Conservation (phyloP, 2,329 filamentous ascomycete species). For the Fusarium albidum region DNA sequence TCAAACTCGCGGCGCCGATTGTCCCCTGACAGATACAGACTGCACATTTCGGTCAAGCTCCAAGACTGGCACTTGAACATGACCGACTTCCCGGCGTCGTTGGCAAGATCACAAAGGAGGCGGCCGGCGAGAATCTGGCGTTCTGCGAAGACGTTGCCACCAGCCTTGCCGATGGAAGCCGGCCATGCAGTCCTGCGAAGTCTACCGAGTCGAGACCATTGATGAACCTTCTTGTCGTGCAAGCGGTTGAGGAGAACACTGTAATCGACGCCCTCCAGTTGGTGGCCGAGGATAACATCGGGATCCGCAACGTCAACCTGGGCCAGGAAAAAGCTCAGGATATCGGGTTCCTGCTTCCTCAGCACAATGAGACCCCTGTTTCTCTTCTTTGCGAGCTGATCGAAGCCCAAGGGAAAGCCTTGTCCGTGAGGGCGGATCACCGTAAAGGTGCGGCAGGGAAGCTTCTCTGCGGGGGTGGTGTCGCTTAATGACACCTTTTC, state of each 20-base stretch:
- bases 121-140: slow-evolving; percentile 88
- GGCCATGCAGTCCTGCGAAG: slow-evolving; percentile 88
- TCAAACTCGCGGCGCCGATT: slow-evolving; percentile 84
- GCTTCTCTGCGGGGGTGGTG: slow-evolving; percentile 85
- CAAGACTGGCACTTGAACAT: slow-evolving; percentile 98
- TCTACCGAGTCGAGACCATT: slow-evolving; percentile 93
- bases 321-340: slow-evolving; percentile 88
- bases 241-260: slow-evolving; percentile 88
- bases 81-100: slow-evolving; percentile 95
- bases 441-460: slow-evolving; percentile 91
- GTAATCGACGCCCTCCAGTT: slow-evolving; percentile 97
- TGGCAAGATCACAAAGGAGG: slow-evolving; percentile 90
- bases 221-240: slow-evolving; percentile 87
- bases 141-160: slow-evolving; percentile 92
- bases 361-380: slow-evolving; percentile 80
- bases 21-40: slow-evolving; percentile 79
- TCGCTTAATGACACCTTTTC: slow-evolving; percentile 88
- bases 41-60: slow-evolving; percentile 98
- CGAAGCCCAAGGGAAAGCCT: slow-evolving; percentile 86
- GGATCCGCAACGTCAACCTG: slow-evolving; percentile 89
- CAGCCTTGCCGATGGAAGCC: slow-evolving; percentile 81
- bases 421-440: slow-evolving; percentile 82
- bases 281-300: slow-evolving; percentile 92
- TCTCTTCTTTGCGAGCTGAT: slow-evolving; percentile 74
- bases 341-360: slow-evolving; percentile 83